Base-by-base conservation (phyloP, 441 rosid genomes). In the Sinapis alba region DNA sequence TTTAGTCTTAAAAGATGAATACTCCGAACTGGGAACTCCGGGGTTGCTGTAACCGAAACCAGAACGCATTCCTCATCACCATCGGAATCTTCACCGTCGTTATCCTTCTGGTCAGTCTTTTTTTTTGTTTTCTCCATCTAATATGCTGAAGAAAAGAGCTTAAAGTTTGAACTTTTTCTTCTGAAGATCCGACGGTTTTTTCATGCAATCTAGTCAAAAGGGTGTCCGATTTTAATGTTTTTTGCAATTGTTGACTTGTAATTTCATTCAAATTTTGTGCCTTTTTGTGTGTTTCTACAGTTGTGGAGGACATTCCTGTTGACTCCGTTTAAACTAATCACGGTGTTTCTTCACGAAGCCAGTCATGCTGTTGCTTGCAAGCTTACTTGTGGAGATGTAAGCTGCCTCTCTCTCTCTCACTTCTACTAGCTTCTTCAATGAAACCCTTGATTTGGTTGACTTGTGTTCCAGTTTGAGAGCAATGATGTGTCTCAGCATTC, bases 351-450 rank as follows among this genome's bases (percentile, higher is more conserved):
- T 64, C 98, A 91, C 51, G 98, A 93, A 85, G 97, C 90, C 7
- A 93, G 98, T 81, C 98, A 93, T 84, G 98, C 98, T 6, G 82
- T 91, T 71, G 98, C 97, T 68, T 93, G 98, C 83, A 93, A 79
- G 84, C 97, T 93, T 80, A 93, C 98, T 0, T 93, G 98, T 82
- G 98, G 98, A 65, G 82, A 86, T 74, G 98, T 93, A 88, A 91
- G 91, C 65, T 57, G 78, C 70, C 81, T 79, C 28, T 74, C 62
- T 76, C 34, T 26, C 34, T 30, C 54, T 47, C 11, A 79, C 73
- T 68, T 41, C 65, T 45, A 45, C 21, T 62, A 11, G 18, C 50
- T 68, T 19, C 45, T 60, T 45, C 68, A 16, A 16, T 73, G 28
- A 19, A 27, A 59, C 18, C 79, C 3, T 65, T 36, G 43, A 0